Percentiles rank a stretch among this genome's conserved stretches.
phyloP scores from a whole-genome alignment of 2,329 filamentous ascomycete species.

The Ceratocystis colombiana region DNA sequence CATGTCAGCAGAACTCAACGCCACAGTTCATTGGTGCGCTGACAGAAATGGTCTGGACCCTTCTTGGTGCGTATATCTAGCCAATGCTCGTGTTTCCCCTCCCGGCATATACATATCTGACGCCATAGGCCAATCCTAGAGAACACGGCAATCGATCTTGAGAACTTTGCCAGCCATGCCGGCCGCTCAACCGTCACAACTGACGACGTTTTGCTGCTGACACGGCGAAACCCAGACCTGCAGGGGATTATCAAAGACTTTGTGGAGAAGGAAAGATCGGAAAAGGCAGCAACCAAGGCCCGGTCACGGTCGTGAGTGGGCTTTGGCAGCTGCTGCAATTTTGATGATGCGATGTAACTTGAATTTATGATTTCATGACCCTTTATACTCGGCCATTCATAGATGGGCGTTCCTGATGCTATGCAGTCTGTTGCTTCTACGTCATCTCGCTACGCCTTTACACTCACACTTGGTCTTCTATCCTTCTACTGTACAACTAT shows the following conservation, averaged over 20 bases:
- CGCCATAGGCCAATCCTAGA: constrained; percentile 31
- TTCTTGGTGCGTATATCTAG: constrained; percentile 54
- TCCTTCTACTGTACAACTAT: background rate
- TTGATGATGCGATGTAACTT: background rate
- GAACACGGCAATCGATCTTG: constrained; percentile 47
- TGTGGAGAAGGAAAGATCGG: constrained; percentile 50
- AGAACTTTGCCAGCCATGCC: constrained; percentile 60
- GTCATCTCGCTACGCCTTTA: background rate
- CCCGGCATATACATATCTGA: background rate
- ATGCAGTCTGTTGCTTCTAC: background rate
- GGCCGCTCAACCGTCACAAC: constrained; percentile 69
- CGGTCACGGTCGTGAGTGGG: background rate
- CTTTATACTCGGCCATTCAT: background rate
- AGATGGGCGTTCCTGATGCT: background rate
- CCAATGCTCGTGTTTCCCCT: background rate
- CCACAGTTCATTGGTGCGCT: constrained; percentile 81
- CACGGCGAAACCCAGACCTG: constrained; percentile 76
- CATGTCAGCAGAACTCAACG: constrained; percentile 64
- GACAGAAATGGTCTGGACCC: constrained; percentile 78
- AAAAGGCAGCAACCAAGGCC: constrained; percentile 29
- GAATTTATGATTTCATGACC: background rate
- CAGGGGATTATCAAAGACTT: constrained; percentile 62
- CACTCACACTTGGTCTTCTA: background rate
- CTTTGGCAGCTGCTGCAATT: background rate
- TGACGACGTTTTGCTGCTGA: constrained; percentile 79